Base-by-base conservation (phyloP, 805 yeast species). In the Zygosaccharomyces pseudorouxii region DNA sequence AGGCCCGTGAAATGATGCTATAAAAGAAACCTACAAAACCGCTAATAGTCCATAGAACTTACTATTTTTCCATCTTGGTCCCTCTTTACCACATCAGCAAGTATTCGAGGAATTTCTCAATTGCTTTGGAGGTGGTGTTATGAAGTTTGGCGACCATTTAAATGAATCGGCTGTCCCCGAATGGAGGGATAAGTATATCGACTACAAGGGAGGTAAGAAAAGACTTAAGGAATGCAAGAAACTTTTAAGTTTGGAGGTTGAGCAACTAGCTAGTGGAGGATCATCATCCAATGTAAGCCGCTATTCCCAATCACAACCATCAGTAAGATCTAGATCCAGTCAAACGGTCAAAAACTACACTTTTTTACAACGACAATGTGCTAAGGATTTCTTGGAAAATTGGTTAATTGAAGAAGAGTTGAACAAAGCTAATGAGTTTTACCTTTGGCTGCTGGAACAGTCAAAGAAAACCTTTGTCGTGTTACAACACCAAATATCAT, bases 121-220 rank as follows among this genome's bases (percentile, higher is more conserved):
- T 9, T 33, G 18, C 19, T 8, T 33, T 33, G 3, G 20, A 14
- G 2, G 9, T 18, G 37, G 19, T 16, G 12, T 20, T 7, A 82
- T 82, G 87, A 82, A 81, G 65, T 82, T 82, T 60, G 84, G 79
- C n/a, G 85, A 79, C 51, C 77, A 82, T 44, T 68, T 81, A 38
- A 73, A 71, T 38, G 83, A 80, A 28, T 80, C 81, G n/a, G 72
- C 75, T 11, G 85, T 86, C 48, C 96, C 97, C 4, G 95, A 86
- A 59, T 90, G 97, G 97, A 81, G 80, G 59, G 83, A 80, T 46
- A 82, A 82, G 59, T 90, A 90, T 61, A 73, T 90, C 29, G 85
- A 87, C 59, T 84, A 84, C 62, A 81, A 81, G 56, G 62, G 67
- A 38, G 74, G 78, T 28, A 72, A 71, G 57, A 55, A 51, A 56